Evolutionary conservation across 2,329 filamentous ascomycete genomes (phyloP).

Genomic region (Dendrostoma leiphaemia): DNA sequence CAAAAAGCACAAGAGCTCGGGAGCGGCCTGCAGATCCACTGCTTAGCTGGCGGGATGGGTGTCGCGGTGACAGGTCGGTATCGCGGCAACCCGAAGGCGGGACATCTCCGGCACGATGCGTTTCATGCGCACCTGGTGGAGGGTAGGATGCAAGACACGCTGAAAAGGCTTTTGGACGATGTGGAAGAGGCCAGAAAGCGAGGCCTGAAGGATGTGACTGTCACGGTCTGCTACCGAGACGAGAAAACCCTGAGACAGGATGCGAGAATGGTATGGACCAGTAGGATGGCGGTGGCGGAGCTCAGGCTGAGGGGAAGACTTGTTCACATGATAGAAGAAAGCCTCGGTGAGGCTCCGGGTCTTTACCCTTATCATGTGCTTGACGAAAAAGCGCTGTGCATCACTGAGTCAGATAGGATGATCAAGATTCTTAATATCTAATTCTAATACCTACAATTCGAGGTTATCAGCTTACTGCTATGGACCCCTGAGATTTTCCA

Average conservation of each 20-base stretch:
- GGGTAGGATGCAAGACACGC: slow-evolving; percentile 4
- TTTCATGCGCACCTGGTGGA: slow-evolving; percentile 4
- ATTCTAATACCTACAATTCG: background rate
- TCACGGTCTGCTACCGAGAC: slow-evolving; percentile 2
- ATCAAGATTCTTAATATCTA: background rate
- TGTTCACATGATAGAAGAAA: background rate
- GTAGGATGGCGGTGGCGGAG: background rate
- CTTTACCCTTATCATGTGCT: slow-evolving; percentile 1
- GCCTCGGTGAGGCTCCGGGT: background rate
- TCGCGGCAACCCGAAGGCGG: background rate
- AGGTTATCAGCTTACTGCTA: too few relatives aligned
- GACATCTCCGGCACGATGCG: background rate
- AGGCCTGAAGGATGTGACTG: background rate
- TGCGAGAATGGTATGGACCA: slow-evolving; percentile 1
- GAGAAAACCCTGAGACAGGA: slow-evolving; percentile 3
- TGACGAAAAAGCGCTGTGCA: background rate
- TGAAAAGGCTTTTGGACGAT: background rate
- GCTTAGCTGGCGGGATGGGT: slow-evolving; percentile 1
- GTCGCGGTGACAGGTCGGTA: slow-evolving; percentile 3
- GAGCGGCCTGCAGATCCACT: slow-evolving; percentile 2
- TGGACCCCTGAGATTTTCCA: too few relatives aligned
- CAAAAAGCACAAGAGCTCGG: background rate
- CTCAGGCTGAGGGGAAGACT: background rate
- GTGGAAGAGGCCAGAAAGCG: background rate
- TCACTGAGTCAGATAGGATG: background rate